Percentiles rank a stretch among this genome's conserved stretches.
Conservation (phyloP, 305 asterid genomes). For the Petunia hybrid region DNA sequence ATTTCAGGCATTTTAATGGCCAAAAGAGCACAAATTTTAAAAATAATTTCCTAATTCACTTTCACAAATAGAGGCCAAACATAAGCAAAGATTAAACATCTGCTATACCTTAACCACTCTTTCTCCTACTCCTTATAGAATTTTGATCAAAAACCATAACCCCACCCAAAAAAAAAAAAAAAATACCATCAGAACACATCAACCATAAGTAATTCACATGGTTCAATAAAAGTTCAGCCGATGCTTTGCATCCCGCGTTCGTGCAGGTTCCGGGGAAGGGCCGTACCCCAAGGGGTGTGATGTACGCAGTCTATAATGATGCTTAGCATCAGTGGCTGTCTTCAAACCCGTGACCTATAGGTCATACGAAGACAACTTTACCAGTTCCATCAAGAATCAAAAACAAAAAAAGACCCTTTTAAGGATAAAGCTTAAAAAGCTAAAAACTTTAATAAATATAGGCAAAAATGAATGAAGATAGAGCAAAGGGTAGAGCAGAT, state of each 20-base stretch:
- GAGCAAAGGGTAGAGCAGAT: slow-evolving; percentile 20
- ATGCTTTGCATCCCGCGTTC: no score
- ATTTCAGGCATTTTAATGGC: not conserved
- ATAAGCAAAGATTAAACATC: not conserved
- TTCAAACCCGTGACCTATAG: no score
- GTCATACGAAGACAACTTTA: no score
- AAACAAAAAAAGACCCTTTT: not conserved
- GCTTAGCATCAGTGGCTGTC: no score
- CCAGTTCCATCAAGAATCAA: not conserved
- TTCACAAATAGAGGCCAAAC: not conserved
- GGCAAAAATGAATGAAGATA: not conserved
- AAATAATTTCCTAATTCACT: not conserved
- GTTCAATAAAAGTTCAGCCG: not conserved
- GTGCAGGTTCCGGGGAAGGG: no score
- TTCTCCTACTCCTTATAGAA: not conserved
- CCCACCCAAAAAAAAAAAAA: not conserved
- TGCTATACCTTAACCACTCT: not conserved
- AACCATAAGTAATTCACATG: not conserved
- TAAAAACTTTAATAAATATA: not conserved
- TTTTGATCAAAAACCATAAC: not conserved
- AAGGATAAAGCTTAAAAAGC: not conserved
- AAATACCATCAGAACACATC: not conserved
- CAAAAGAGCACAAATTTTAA: not conserved
- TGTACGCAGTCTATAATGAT: no score
- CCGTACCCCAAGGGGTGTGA: no score